Percentiles rank a stretch among this genome's conserved stretches.
Conservation (phyloP, 345 rosid genomes). For the Pistacia atlantica region DNA sequence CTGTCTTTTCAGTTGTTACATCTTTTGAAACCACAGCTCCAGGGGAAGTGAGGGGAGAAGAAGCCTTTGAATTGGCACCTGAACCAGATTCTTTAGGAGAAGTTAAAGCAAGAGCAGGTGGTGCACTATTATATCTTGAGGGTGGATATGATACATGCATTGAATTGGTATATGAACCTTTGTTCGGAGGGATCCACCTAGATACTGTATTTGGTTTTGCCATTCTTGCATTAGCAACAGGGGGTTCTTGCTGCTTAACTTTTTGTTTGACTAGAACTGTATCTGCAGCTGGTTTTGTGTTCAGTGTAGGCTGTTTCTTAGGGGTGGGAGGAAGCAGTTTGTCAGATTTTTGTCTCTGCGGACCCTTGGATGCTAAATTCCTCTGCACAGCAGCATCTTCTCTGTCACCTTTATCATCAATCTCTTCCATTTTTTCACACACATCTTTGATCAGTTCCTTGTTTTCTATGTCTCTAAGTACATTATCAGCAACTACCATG, state of each 20-base stretch:
- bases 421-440: conserved; percentile 40
- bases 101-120: conserved; percentile 58
- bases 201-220: conserved; percentile 76
- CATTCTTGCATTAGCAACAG: conserved; percentile 52
- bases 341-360: conserved; percentile 49
- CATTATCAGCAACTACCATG: conserved; percentile 31
- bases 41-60: conserved; percentile 29
- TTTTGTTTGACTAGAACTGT: conserved; percentile 49
- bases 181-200: conserved; percentile 89
- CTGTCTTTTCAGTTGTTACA: conserved; percentile 20
- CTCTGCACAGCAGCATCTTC: conserved; percentile 35
- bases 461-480: conserved; percentile 34
- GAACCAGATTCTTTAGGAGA: conserved; percentile 56
- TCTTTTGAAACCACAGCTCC: conserved; percentile 43
- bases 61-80: conserved; percentile 33
- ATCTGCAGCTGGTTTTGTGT: conserved; percentile 56
- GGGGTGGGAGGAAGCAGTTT: conserved; percentile 45
- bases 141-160: conserved; percentile 85
- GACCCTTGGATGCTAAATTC: conserved; percentile 46
- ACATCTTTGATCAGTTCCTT: conserved; percentile 42
- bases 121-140: conserved; percentile 77
- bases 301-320: conserved; percentile 48
- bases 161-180: conserved; percentile 73
- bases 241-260: conserved; percentile 64
- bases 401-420: conserved; percentile 41